Evolutionary conservation across 352 stramenopile species (phyloP).

Genomic region (Elongisporangium prolatum): DNA sequence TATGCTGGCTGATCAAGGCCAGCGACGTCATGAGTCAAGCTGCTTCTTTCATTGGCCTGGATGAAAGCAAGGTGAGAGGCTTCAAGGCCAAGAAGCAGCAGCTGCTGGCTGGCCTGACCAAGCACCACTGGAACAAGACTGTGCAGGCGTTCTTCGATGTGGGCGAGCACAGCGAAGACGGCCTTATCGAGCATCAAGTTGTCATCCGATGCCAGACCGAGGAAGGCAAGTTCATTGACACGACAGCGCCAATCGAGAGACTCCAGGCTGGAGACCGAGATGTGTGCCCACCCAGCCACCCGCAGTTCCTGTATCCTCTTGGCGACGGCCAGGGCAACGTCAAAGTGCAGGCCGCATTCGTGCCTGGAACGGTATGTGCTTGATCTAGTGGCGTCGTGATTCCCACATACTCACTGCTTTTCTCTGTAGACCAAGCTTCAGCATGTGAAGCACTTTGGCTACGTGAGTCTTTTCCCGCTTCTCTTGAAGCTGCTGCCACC

Average conservation of each 20-base stretch:
- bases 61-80: conserved; percentile 12
- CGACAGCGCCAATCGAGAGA: conserved; percentile 26
- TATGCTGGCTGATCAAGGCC: conserved; percentile 87
- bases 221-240: conserved; percentile 32
- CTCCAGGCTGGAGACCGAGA: conserved; percentile 26
- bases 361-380: conserved; percentile 35
- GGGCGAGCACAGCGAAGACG: conserved; percentile 72
- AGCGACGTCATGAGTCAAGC: conserved; percentile 54
- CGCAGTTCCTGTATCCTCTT: conserved; percentile 71
- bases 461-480: conserved; percentile 86
- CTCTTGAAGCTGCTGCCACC: conserved; percentile 66
- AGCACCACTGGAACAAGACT: conserved; percentile 69
- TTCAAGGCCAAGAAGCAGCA: conserved; percentile 28
- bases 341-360: conserved; percentile 67
- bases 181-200: conserved; percentile 59
- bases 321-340: conserved; percentile 75
- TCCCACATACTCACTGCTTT: conserved; percentile 2
- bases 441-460: conserved; percentile 81
- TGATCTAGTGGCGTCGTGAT: background rate
- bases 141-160: conserved; percentile 75
- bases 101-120: conserved; percentile 42
- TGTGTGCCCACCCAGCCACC: conserved; percentile 52
- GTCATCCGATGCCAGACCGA: conserved; percentile 65
- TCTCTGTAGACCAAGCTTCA: conserved; percentile 38
- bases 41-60: conserved; percentile 25